These are phyloP conservation scores for Xylaria grammica DNA, from an alignment of 495 filamentous ascomycete species.

Conservation along the genomic window DNA sequence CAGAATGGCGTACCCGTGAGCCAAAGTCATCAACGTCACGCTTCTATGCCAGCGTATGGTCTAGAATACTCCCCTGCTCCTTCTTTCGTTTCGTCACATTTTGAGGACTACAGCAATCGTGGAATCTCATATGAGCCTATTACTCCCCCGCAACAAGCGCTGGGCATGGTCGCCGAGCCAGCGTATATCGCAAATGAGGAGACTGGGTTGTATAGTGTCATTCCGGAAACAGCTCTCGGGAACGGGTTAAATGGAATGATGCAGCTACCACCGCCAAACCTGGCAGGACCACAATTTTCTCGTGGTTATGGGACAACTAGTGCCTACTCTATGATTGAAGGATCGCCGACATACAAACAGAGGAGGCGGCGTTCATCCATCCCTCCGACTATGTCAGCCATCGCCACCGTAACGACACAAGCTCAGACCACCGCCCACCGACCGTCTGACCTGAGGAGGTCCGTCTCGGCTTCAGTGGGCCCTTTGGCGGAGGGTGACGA, in stretches of 20 bases:
- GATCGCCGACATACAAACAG: constrained; percentile 98
- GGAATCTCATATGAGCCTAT: constrained; percentile 95
- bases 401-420: constrained; percentile 65
- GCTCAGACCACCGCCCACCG: constrained; percentile 61
- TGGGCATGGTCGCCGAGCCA: constrained; percentile 80
- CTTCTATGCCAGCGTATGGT: constrained; percentile 91
- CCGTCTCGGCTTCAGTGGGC: constrained; percentile 86
- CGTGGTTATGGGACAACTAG: constrained; percentile 76
- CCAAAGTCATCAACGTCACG: constrained; percentile 85
- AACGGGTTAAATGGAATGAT: constrained; percentile 80
- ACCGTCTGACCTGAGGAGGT: constrained; percentile 87
- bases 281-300: constrained; percentile 76
- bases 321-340: constrained; percentile 94
- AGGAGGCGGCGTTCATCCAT: constrained; percentile 90
- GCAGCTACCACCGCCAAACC: constrained; percentile 85
- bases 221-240: constrained; percentile 70
- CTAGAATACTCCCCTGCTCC: constrained; percentile 98
- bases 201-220: constrained; percentile 90
- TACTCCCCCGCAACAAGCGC: constrained; percentile 88
- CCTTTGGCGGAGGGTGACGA: constrained; percentile 82
- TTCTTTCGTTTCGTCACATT: constrained; percentile 95
- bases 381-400: constrained; percentile 70
- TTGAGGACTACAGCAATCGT: constrained; percentile 95
- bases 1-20: constrained; percentile 85
- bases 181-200: constrained; percentile 98